Evolutionary conservation across 2,329 filamentous ascomycete species (phyloP).

Genomic region (Rhynchosporium secalis): DNA sequence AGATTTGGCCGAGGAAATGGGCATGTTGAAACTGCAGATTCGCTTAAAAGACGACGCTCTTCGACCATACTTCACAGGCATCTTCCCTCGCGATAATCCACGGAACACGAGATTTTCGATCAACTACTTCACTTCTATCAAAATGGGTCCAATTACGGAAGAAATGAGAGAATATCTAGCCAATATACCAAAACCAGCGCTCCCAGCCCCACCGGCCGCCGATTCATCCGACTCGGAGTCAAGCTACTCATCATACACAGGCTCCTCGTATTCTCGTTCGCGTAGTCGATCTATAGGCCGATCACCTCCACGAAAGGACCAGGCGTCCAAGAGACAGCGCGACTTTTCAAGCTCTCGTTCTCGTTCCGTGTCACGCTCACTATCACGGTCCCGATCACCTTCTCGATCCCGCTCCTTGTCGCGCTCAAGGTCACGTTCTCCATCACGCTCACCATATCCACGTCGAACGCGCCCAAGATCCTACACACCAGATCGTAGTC

Average conservation of each 20-base stretch:
- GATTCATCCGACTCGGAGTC: conserved; percentile 67
- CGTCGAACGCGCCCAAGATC: conserved; percentile 18
- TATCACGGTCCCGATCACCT: conserved; percentile 20
- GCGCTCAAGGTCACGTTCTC: conserved; percentile 15
- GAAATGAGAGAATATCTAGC: conserved; percentile 90
- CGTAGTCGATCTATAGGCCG: conserved; percentile 33
- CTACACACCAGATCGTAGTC: conserved; percentile 15
- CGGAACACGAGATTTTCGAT: conserved; percentile 94
- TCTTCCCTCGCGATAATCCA: conserved; percentile 88
- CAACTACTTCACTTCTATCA: conserved; percentile 99
- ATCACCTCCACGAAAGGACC: conserved; percentile 18
- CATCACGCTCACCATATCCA: conserved; percentile 29
- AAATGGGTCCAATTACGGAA: conserved; percentile 92
- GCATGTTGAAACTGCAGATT: conserved; percentile 75
- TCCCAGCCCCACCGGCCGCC: conserved; percentile 63
- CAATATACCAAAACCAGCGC: conserved; percentile 82
- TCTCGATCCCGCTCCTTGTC: conserved; percentile 20
- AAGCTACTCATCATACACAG: conserved; percentile 75
- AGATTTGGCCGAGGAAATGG: conserved; percentile 83
- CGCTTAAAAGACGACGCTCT: conserved; percentile 78
- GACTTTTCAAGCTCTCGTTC: conserved; percentile 22
- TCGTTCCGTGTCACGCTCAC: conserved; percentile 17
- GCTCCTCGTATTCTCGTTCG: conserved; percentile 57
- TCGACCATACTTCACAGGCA: conserved; percentile 73
- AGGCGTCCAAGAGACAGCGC: conserved; percentile 11